These are phyloP conservation scores for Zelonia costaricensis DNA, from an alignment of 208 protist genomes.

Conservation along the genomic window DNA sequence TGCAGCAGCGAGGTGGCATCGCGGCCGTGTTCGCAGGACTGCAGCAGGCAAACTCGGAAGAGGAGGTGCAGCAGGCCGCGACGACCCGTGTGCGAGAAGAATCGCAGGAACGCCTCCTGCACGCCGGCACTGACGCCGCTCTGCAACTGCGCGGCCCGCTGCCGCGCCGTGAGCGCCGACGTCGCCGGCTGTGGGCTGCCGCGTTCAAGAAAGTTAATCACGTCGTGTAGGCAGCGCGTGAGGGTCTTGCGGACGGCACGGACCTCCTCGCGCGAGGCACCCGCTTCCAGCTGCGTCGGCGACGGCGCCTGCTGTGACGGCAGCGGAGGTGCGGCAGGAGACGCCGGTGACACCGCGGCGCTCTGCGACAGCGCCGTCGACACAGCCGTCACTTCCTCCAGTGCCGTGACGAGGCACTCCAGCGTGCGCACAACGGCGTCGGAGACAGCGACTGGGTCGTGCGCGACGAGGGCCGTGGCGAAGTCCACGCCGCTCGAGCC, in stretches of 20 bases:
- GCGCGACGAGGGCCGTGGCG: slow-evolving; percentile 23
- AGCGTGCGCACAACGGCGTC: slow-evolving; percentile 26
- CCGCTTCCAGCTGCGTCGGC: neutral
- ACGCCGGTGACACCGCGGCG: neutral
- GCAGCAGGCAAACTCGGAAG: slow-evolving; percentile 42
- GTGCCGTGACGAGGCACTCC: slow-evolving; percentile 14
- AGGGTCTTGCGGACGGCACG: slow-evolving; percentile 3
- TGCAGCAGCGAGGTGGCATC: slow-evolving; percentile 68
- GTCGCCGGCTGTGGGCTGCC: slow-evolving; percentile 20
- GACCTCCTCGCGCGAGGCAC: neutral
- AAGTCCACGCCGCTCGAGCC: slow-evolving; percentile 30
- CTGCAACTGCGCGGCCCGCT: slow-evolving; percentile 19
- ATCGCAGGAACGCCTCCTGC: slow-evolving; percentile 17
- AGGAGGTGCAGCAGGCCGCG: slow-evolving; percentile 50
- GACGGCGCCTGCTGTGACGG: neutral
- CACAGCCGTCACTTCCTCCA: slow-evolving; percentile 7
- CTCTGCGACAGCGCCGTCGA: neutral
- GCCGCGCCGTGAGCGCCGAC: slow-evolving; percentile 16
- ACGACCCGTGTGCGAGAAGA: slow-evolving; percentile 54
- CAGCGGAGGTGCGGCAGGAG: neutral
- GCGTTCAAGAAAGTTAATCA: slow-evolving; percentile 31
- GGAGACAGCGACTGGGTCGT: slow-evolving; percentile 19
- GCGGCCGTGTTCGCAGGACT: slow-evolving; percentile 47
- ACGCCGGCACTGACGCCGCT: neutral
- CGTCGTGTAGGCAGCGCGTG: slow-evolving; percentile 27